Base-by-base conservation (phyloP, 441 rosid species). In the Viola pubescens region DNA sequence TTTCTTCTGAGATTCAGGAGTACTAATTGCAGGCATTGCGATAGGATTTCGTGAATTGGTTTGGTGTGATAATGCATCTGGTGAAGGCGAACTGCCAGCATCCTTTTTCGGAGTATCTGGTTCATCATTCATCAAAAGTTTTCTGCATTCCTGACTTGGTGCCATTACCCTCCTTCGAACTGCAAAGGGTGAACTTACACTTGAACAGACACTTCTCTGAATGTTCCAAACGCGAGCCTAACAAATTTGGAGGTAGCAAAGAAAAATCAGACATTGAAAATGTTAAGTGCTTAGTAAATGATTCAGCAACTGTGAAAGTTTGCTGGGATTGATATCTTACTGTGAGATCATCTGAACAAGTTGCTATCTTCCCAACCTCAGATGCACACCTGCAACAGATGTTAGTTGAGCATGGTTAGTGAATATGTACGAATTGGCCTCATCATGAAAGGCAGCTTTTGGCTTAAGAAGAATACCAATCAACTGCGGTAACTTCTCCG, bases 401-500 rank as follows among this genome's bases (percentile, higher is more conserved):
- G 46, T 40, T 65, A 9, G 54, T 4, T 37, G 37, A 47, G 54
- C 26, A 58, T 46, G 48, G 26, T 67, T 48, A 49, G 67, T 39
- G 45, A 41, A 39, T 41, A 4, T 60, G 41, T 9, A 19, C 16
- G 26, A 12, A 13, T 16, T 54, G 47, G 3, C 9, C 37, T 42
- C 48, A 62, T 34, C 11, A 42, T 13, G 6, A 54, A 45, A 56
- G 46, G 19, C 52, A 55, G 19, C 38, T 9, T 9, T 6, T 52
- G 37, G 61, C 19, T 45, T 7, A 56, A 14, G 44, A 67, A 10
- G 39, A 41, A 52, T 89, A 92, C 98, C 97, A 94, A 65, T 87
- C 89, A 50, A 89, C 96, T 52, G 96, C 89, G 1, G 92, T 81
- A 60, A 87, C 98, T 79, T 94, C 98, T 44, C 81, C 86, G 59